Base-by-base conservation (phyloP, 495 filamentous ascomycete species). In the Penicillium subrubescens region DNA sequence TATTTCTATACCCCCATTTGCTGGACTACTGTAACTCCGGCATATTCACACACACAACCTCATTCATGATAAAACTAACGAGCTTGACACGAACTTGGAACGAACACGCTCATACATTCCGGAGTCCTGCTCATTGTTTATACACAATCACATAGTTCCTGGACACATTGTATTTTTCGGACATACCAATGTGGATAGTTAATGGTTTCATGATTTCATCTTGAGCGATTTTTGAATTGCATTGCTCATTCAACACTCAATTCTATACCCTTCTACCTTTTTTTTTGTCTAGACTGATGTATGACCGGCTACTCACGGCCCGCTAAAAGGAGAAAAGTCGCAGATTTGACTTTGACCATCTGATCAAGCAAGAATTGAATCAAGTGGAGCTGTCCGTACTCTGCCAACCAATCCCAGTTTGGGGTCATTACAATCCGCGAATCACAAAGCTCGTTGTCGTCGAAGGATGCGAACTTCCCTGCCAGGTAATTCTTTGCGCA, bases 361-460 rank as follows among this genome's bases (percentile, higher is more conserved):
- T 37, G 6, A 35, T 35, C 53, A 21, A 21, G 12, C 31, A 5
- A 56, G n/a, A n/a, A n/a, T n/a, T n/a, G n/a, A n/a, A n/a, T n/a
- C 31, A 56, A 56, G 53, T 56, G 53, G 53, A 56, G 53, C 53
- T 21, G 25, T 12, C 25, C 50, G 21, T 17, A 17, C n/a, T 33
- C 12, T 25, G 12, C 29, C 37, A 41, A 41, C 14, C 37, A 41
- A 2, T 41, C 17, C 37, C 11, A n/a, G 29, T 12, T 21, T 56
- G 53, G 31, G 19, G 8, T 8, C 53, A 56, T 56, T 15, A 10
- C 15, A 21, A 37, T 15, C 31, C 17, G 31, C 29, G 15, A 55
- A 55, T 56, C 53, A 56, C 11, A 14, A 52, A 6, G 23, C 27
- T 52, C 8, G 25, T 14, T 29, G 25, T 12, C 23, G 29, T 52